These are phyloP conservation scores for Stentor coeruleus DNA, from an alignment of 73 alveolate genomes.

Conservation along the genomic window DNA sequence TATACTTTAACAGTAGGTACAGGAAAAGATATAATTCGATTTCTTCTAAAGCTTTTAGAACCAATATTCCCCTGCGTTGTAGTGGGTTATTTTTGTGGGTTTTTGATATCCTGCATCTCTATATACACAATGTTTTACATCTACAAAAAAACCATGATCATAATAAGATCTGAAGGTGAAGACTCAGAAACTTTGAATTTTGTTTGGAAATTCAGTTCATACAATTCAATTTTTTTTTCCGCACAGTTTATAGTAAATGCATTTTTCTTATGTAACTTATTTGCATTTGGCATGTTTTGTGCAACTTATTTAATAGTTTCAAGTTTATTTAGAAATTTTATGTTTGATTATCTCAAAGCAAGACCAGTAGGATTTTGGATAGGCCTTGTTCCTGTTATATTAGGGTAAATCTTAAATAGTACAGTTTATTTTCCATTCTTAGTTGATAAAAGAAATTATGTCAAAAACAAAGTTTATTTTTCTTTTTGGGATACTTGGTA, in stretches of 20 bases:
- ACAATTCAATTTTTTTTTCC: neutral
- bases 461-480: neutral
- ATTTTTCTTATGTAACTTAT: neutral
- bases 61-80: conserved; percentile 7
- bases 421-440: neutral
- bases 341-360: neutral
- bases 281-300: neutral
- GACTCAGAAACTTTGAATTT: neutral
- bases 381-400: neutral
- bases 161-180: neutral
- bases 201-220: neutral
- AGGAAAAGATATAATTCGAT: neutral
- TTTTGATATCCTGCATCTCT: neutral
- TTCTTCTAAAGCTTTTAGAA: neutral
- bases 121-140: neutral
- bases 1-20: neutral
- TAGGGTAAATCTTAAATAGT: neutral
- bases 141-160: neutral
- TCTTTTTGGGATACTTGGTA: conserved; percentile 19
- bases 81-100: neutral
- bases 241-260: conserved; percentile 13
- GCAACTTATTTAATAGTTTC: neutral
- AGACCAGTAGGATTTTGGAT: neutral
- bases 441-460: neutral
- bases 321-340: neutral